Evolutionary conservation across 202 grass and related monocot genomes (phyloP), one percentile per base, ranked within the genome.

Genomic region (Schoenoplectus tabernaemontani): DNA sequence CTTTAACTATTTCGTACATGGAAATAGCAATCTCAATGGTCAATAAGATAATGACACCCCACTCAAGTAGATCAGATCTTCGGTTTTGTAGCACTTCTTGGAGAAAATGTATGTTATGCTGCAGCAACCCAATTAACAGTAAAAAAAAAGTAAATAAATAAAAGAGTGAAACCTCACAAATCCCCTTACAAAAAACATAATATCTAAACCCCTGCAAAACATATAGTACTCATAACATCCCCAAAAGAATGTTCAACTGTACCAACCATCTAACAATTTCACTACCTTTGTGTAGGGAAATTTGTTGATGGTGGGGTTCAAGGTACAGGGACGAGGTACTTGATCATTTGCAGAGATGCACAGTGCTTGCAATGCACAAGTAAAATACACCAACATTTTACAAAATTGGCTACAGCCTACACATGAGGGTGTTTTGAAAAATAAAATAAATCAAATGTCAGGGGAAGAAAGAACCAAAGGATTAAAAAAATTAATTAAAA

Each of bases 91-190:
- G 88, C 22, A 97, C 90, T 87, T 97, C 88, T 93, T 93, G 93
- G 64, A 97, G 90, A 83, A 97, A 97, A 89, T 97, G 93, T 83
- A 93, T 83, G 41, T 97, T 93, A 83, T 97, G 90, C 90, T 97
- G 76, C 76, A 85, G 39, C 75, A 84, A 66, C 47, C 48, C 43
- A 72, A 85, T n/a, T 19, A 33, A 13, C 48, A 16, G 82, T 83
- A 54, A 87, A 50, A 85, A 74, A 2, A 83, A 54, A 23, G 85
- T n/a, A n/a, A n/a, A n/a, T n/a, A n/a, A n/a, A n/a, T n/a, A 51
- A 51, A 51, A 12, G 86, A 56, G 37, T 24, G 68, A 43, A 68
- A 75, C 74, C 12, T 12, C 1, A 48, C 7, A 3, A 38, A 41
- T 28, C 23, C 43, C 23, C 47, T 57, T 5, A n/a, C n/a, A 78